Evolutionary conservation across 2,329 filamentous ascomycete species (phyloP), one percentile per base, ranked within the genome.

Genomic region (Ustilaginoidea virens): DNA sequence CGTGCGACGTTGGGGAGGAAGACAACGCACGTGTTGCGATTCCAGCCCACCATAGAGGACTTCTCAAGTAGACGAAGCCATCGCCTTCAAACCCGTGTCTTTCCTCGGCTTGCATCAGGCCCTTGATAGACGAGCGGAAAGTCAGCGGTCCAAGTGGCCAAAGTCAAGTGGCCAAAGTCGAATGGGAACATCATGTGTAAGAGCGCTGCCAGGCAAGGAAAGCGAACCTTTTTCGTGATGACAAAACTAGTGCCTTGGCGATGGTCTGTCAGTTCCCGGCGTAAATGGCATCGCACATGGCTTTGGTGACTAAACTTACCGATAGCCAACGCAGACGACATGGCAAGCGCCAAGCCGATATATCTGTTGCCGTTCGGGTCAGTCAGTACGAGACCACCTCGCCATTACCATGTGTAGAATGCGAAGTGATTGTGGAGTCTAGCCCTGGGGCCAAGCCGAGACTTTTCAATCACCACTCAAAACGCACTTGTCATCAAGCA

Each of bases 31-130:
- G 73, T 48, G 85, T 92, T 40, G 77, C 61, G 42, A 96, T 94
- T 40, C 90, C 90, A 33, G 72, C 81, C 90, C 90, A 98, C 90
- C 90, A 98, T 44, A 87, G 66, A n/a, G 87, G 86, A 51, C 81
- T 96, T 51, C 77, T 81, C 33, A 98, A 57, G 55, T 98, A 98
- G 49, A 83, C 77, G 53, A 81, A 98, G 33, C 90, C 90, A 45
- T 96, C 90, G 43, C 92, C 90, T 51, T 94, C 85, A 49, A 96
- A 98, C 27, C 90, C 92, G 59, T 94, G 86, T 44, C 74, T 71
- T 56, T 92, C 78, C 48, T 81, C 82, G 38, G 85, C 82, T 55
- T 93, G 80, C 53, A 86, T 83, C 42, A 98, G 68, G 40, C 87
- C 87, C 79, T 87, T n/a, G n/a, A 43, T 11, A 7, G 7, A 11